phyloP scores from a whole-genome alignment of 1,284 basidiomycete genomes.

The Puccinia horiana region DNA sequence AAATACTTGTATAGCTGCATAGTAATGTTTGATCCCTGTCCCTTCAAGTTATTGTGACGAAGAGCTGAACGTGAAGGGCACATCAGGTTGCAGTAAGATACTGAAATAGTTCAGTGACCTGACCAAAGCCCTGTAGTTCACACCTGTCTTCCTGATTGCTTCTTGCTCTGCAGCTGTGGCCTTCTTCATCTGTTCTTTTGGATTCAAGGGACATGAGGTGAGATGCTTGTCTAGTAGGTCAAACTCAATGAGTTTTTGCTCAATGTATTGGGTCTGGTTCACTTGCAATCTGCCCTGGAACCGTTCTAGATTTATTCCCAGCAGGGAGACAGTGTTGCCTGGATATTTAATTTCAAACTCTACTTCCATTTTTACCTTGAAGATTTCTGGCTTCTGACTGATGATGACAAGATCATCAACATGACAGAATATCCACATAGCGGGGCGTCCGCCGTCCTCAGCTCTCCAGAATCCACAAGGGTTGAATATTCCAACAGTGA shows the following conservation, averaged over 20 bases:
- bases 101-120: neutral
- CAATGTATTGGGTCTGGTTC: slow-evolving; percentile 1
- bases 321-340: neutral
- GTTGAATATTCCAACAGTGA: neutral
- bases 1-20: neutral
- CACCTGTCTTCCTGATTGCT: neutral
- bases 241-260: neutral
- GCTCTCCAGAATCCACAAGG: neutral
- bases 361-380: neutral
- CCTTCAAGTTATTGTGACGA: neutral
- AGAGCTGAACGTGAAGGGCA: neutral
- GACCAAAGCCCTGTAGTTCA: neutral
- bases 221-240: neutral
- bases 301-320: neutral
- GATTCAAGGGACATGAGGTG: neutral
- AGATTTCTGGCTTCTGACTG: neutral
- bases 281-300: neutral
- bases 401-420: too few species aligned
- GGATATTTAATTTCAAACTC: neutral
- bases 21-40: neutral
- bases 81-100: neutral
- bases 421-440: too few species aligned
- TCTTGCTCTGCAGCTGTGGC: neutral
- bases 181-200: neutral
- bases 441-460: neutral